Evolutionary conservation across 805 yeast genomes (phyloP), one percentile per base, ranked within the genome.

Genomic region (Komagataella pseudopastoris): DNA sequence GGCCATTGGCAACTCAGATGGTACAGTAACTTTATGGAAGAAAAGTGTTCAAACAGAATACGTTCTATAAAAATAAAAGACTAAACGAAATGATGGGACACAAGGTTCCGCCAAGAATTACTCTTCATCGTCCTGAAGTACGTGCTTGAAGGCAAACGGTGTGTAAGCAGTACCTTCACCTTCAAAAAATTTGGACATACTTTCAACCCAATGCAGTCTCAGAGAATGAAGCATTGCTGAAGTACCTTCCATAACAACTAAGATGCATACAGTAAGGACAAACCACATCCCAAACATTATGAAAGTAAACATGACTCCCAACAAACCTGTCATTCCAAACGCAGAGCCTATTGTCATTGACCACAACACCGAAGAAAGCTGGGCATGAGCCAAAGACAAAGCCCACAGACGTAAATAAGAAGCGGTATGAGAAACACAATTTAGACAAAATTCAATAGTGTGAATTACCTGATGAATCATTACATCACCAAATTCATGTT

Each of bases 161-260:
- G 78, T 82, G 64, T 87, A 93, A 5, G 90, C 80, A 58, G 80
- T 74, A 54, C 99, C 99, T 67, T 91, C 98, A 65, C 99, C 99
- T 63, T 86, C 93, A 62, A 90, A 93, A 71, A 85, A 95, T 72
- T 93, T 93, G 55, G 96, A 88, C 99, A 93, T 93, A 23, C 96
- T 84, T 71, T 93, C 99, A 56, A 93, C 99, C 99, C 99, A 93
- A 67, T 93, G 99, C 63, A 93, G 77, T 75, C 99, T 87, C 63
- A 93, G 77, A n/a, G 97, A 85, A 69, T 93, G 99, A 63, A 93
- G 77, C 99, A 93, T 93, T 43, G 99, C 99, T 23, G 97, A 88
- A 0, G 99, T 93, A 53, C 99, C 99, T 69, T 93, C 99, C 99
- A 93, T 93, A 51, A 86, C 72, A 12, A 93, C 98, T 62, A 93